Percentiles rank a stretch among this genome's conserved stretches.
Evolutionary conservation across 768 basidiomycete genomes (phyloP).

Genomic region (Tricholoma terreum): DNA sequence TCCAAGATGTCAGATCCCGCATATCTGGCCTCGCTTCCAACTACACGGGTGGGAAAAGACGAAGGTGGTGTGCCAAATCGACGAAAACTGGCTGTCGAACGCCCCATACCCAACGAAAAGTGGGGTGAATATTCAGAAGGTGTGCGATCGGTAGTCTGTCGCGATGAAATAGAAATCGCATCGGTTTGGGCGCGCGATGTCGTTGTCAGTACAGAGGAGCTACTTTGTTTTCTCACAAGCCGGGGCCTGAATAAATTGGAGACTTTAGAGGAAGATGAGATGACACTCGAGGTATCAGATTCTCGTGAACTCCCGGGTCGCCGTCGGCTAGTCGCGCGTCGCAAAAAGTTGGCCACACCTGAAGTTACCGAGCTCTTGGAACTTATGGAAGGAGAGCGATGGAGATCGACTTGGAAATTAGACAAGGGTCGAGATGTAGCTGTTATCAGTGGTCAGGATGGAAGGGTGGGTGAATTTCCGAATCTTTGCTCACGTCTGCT

Average conservation of each 20-base stretch:
- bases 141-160: slow-evolving; percentile 29
- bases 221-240: slow-evolving; percentile 49
- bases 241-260: slow-evolving; percentile 38
- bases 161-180: slow-evolving; percentile 43
- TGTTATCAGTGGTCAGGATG: slow-evolving; percentile 10
- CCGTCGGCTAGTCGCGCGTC: slow-evolving; percentile 43
- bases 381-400: slow-evolving; percentile 49
- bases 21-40: slow-evolving; percentile 37
- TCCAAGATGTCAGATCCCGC: slow-evolving; percentile 45
- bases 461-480: slow-evolving; percentile 1
- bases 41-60: slow-evolving; percentile 43
- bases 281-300: slow-evolving; percentile 46
- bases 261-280: slow-evolving; percentile 35
- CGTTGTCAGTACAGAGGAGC: slow-evolving; percentile 45
- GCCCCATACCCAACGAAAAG: slow-evolving; percentile 33
- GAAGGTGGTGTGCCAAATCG: slow-evolving; percentile 56
- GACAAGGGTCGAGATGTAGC: slow-evolving; percentile 36
- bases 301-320: slow-evolving; percentile 36
- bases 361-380: slow-evolving; percentile 54
- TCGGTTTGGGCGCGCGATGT: slow-evolving; percentile 36
- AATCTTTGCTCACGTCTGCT: slow-evolving; percentile 29
- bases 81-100: slow-evolving; percentile 44
- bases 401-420: slow-evolving; percentile 39
- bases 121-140: slow-evolving; percentile 26
- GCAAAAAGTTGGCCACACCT: slow-evolving; percentile 49